Evolutionary conservation across 768 basidiomycete genomes (phyloP).

Genomic region (Neoboletus subvelutipes): DNA sequence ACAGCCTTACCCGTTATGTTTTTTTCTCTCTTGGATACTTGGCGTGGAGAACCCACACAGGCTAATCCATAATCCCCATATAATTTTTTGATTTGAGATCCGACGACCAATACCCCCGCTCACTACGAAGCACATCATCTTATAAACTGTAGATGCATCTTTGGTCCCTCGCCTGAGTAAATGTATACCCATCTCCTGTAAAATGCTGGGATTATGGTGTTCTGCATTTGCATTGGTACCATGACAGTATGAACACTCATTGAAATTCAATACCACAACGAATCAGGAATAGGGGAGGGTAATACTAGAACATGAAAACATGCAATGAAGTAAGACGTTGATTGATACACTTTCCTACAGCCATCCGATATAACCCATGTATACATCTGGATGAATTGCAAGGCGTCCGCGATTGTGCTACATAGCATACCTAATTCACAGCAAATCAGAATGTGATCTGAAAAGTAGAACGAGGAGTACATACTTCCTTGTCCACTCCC

Average conservation of each 20-base stretch:
- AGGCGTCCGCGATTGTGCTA: conserved; percentile 36
- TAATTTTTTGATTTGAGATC: no score
- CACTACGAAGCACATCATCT: no score
- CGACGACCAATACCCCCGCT: no score
- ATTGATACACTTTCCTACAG: conserved; percentile 35
- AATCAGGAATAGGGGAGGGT: conserved; percentile 21
- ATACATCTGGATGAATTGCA: conserved; percentile 22
- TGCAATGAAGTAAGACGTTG: conserved; percentile 32
- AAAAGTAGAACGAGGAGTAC: conserved; percentile 28
- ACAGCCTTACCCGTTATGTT: no score
- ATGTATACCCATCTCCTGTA: no score
- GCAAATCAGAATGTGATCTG: background rate
- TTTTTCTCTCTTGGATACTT: no score
- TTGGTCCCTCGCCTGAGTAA: no score
- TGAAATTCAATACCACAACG: conserved; percentile 19
- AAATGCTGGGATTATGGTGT: background rate
- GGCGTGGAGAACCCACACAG: no score
- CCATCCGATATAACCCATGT: conserved; percentile 32
- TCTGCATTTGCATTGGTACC: background rate
- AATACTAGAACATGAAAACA: conserved; percentile 35
- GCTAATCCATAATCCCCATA: no score
- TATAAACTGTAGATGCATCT: no score
- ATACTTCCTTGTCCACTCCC: conserved; percentile 99
- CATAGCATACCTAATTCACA: conserved; percentile 48
- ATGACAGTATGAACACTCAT: conserved; percentile 13